phyloP scores from a whole-genome alignment of 345 rosid genomes.

The Rhizophora mangle region DNA sequence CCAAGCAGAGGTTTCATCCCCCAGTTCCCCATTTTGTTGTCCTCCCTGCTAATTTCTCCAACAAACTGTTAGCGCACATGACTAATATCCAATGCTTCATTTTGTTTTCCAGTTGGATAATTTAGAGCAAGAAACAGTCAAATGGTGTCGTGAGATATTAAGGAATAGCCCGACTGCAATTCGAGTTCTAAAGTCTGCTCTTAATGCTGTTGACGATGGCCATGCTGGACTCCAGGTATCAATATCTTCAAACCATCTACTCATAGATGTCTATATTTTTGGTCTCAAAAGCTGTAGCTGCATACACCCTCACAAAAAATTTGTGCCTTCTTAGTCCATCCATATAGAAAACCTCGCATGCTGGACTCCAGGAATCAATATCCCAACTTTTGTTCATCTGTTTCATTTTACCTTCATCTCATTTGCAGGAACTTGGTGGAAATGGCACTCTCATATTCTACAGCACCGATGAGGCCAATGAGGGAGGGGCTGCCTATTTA shows the following conservation, averaged over 20 bases:
- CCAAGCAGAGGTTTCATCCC: neutral
- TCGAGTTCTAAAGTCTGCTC: slow-evolving; percentile 84
- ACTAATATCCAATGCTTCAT: neutral
- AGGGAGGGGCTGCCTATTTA: slow-evolving; percentile 77
- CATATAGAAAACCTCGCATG: neutral
- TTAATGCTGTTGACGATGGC: slow-evolving; percentile 91
- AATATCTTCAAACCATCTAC: too few relatives aligned
- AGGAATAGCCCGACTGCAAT: slow-evolving; percentile 91
- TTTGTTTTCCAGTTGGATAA: slow-evolving; percentile 50
- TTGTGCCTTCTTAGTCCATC: neutral
- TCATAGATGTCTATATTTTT: too few relatives aligned
- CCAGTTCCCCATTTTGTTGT: neutral
- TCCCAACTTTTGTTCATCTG: neutral
- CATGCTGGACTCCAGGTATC: slow-evolving; percentile 89
- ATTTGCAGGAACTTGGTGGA: slow-evolving; percentile 70
- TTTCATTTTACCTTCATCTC: neutral
- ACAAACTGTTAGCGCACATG: neutral
- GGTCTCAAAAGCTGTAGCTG: too few relatives aligned
- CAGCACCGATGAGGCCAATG: slow-evolving; percentile 76
- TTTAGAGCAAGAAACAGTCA: slow-evolving; percentile 79
- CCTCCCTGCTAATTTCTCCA: neutral
- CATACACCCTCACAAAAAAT: neutral
- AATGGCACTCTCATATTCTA: slow-evolving; percentile 84
- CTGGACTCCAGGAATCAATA: too few relatives aligned
- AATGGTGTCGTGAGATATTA: slow-evolving; percentile 88